These are phyloP conservation scores for Syzygium aqueum DNA, from an alignment of 345 rosid genomes.

Conservation along the genomic window DNA sequence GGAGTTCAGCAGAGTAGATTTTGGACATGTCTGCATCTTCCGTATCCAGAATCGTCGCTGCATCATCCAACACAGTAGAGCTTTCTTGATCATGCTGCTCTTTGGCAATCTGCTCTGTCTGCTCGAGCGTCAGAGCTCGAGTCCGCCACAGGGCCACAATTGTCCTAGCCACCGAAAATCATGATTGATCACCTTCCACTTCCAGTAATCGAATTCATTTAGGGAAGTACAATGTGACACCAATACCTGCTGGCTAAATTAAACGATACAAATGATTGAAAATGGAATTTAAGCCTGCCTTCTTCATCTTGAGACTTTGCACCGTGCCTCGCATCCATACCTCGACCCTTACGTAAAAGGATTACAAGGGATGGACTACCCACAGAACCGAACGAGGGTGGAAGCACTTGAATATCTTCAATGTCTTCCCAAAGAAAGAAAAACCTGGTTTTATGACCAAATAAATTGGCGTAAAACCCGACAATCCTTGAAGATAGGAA, in stretches of 20 bases:
- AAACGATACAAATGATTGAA: constrained; percentile 80
- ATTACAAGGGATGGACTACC: constrained; percentile 71
- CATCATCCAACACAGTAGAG: constrained; percentile 22
- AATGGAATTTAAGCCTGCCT: constrained; percentile 63
- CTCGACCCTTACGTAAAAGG: constrained; percentile 47
- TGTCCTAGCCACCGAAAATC: constrained; percentile 40
- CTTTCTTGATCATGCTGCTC: constrained; percentile 47
- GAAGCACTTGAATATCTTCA: constrained; percentile 61
- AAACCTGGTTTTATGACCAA: constrained; percentile 76
- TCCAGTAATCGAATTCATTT: not conserved
- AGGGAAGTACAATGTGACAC: not conserved
- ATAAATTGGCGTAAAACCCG: constrained; percentile 77
- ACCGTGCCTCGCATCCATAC: constrained; percentile 70
- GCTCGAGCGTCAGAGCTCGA: constrained; percentile 43
- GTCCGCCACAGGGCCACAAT: constrained; percentile 83
- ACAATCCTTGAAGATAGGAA: constrained; percentile 83
- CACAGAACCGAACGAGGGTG: constrained; percentile 60
- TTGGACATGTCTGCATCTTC: constrained; percentile 44
- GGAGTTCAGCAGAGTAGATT: constrained; percentile 49
- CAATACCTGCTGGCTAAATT: constrained; percentile 59
- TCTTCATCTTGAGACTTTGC: constrained; percentile 78
- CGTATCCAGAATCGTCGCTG: constrained; percentile 11
- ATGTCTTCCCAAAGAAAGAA: constrained; percentile 90
- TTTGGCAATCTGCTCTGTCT: constrained; percentile 46
- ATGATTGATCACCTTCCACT: not conserved